Evolutionary conservation across 1,284 basidiomycete species (phyloP).

Genomic region (Moesziomyces parantarcticus): DNA sequence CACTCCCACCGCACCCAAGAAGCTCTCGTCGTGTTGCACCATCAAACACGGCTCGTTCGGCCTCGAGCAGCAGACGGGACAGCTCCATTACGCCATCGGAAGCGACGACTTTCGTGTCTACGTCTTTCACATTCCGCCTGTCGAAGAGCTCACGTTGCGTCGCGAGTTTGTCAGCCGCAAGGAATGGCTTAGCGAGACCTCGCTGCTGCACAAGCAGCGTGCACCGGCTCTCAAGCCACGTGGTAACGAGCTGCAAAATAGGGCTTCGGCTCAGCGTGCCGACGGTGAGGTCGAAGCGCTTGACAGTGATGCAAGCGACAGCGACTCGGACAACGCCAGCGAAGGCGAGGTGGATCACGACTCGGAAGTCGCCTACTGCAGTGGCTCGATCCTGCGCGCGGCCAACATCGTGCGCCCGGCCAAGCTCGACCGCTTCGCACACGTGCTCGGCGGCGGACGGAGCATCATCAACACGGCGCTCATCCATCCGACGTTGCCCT

Average conservation of each 20-base stretch:
- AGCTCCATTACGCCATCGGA: slow-evolving; percentile 31
- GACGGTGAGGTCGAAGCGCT: neutral
- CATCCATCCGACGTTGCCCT: slow-evolving; percentile 35
- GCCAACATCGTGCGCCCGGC: slow-evolving; percentile 25
- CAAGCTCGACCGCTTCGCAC: slow-evolving; percentile 8
- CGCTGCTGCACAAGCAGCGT: slow-evolving; percentile 5
- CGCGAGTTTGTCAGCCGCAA: slow-evolving; percentile 23
- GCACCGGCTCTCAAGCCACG: neutral
- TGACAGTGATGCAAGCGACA: slow-evolving; percentile 2
- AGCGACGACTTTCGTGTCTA: slow-evolving; percentile 46
- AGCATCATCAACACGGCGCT: slow-evolving; percentile 39
- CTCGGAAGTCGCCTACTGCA: slow-evolving; percentile 19
- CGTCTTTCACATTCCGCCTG: slow-evolving; percentile 26
- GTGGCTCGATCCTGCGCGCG: slow-evolving; percentile 17
- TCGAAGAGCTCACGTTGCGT: slow-evolving; percentile 9
- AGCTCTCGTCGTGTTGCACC: slow-evolving; percentile 32
- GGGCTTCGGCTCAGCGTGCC: too few relatives aligned
- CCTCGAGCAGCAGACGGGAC: slow-evolving; percentile 19
- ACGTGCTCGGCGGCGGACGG: slow-evolving; percentile 29
- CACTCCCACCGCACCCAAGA: slow-evolving; percentile 21
- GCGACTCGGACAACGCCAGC: slow-evolving; percentile 3
- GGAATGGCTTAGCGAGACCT: slow-evolving; percentile 15
- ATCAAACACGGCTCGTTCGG: slow-evolving; percentile 44
- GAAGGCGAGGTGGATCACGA: slow-evolving; percentile 19
- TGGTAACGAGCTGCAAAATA: too few relatives aligned